Evolutionary conservation across 768 basidiomycete species (phyloP).

Genomic region (Myochromella boudieri): DNA sequence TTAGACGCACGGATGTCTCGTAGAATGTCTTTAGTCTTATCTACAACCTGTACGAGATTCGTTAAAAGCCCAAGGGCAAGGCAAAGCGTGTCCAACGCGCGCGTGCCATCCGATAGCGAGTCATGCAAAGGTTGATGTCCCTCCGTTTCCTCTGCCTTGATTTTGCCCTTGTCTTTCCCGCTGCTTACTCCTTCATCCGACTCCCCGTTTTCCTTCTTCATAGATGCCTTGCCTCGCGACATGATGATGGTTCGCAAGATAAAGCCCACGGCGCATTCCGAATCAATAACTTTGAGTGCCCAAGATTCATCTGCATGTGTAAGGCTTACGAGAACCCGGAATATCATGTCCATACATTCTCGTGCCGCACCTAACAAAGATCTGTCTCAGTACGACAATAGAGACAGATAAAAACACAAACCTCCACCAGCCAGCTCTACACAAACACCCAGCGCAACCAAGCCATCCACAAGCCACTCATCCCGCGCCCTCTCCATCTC

Average conservation of each 20-base stretch:
- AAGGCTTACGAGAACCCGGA: conserved; percentile 71
- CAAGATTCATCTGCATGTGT: conserved; percentile 63
- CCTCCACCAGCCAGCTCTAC: conserved; percentile 35
- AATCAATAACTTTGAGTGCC: conserved; percentile 49
- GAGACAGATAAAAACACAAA: conserved; percentile 11
- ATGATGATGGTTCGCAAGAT: conserved; percentile 43
- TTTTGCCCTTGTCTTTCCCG: conserved; percentile 15
- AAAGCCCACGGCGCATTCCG: conserved; percentile 45
- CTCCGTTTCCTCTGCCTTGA: conserved; percentile 14
- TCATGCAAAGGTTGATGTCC: neutral
- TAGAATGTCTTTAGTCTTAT: conserved; percentile 44
- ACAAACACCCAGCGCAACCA: conserved; percentile 52
- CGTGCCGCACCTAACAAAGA: conserved; percentile 19
- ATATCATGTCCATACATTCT: conserved; percentile 52
- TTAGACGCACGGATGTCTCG: conserved; percentile 49
- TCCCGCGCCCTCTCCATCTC: conserved; percentile 36
- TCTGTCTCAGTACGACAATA: neutral
- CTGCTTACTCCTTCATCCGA: conserved; percentile 8
- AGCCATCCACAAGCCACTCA: conserved; percentile 43
- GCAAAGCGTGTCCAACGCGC: conserved; percentile 68
- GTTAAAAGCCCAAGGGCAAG: conserved; percentile 75
- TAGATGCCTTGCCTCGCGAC: conserved; percentile 12
- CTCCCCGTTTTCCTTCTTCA: neutral
- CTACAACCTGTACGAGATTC: conserved; percentile 67
- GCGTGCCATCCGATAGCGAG: conserved; percentile 24